A percentile compares a stretch with the other conserved stretches of the same genome.
These are phyloP conservation scores for Cryoendolithus antarcticus DNA, from an alignment of 2,329 filamentous ascomycete genomes.

Conservation along the genomic window DNA sequence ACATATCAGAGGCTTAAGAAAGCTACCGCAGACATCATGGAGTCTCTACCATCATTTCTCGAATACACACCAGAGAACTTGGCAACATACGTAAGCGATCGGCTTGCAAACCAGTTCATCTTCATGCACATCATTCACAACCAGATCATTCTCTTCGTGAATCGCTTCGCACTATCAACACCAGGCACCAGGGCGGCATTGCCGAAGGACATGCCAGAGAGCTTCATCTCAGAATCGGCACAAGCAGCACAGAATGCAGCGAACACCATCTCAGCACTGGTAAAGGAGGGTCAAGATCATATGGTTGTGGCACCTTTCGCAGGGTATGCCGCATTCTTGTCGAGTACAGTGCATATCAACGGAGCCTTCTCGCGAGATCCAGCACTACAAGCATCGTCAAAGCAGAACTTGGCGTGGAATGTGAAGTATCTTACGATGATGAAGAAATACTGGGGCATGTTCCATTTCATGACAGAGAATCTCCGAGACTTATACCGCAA, in stretches of 20 bases:
- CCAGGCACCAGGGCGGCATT: constrained; percentile 44
- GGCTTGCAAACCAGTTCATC: constrained; percentile 79
- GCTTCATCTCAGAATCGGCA: constrained; percentile 61
- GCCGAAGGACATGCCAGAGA: constrained; percentile 58
- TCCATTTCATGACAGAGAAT: constrained; percentile 91
- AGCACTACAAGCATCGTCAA: constrained; percentile 62
- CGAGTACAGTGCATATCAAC: constrained; percentile 87
- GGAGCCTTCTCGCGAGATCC: constrained; percentile 80
- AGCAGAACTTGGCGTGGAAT: constrained; percentile 74
- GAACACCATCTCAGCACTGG: constrained; percentile 70
- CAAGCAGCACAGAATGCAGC: constrained; percentile 71
- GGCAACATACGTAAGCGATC: constrained; percentile 69
- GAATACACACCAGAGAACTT: constrained; percentile 71
- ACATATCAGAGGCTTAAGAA: constrained; percentile 58
- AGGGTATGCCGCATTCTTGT: constrained; percentile 87
- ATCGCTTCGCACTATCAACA: constrained; percentile 67
- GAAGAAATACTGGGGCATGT: constrained; percentile 98
- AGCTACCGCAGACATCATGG: constrained; percentile 58
- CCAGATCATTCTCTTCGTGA: constrained; percentile 81
- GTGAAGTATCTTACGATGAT: constrained; percentile 85
- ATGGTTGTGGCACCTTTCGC: constrained; percentile 82
- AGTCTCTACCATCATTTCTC: constrained; percentile 57
- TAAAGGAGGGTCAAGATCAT: constrained; percentile 68
- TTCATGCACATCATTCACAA: constrained; percentile 84
- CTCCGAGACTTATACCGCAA: constrained; percentile 77